Evolutionary conservation across 2,329 filamentous ascomycete genomes (phyloP).

Genomic region (Sclerotinia nivalis): DNA sequence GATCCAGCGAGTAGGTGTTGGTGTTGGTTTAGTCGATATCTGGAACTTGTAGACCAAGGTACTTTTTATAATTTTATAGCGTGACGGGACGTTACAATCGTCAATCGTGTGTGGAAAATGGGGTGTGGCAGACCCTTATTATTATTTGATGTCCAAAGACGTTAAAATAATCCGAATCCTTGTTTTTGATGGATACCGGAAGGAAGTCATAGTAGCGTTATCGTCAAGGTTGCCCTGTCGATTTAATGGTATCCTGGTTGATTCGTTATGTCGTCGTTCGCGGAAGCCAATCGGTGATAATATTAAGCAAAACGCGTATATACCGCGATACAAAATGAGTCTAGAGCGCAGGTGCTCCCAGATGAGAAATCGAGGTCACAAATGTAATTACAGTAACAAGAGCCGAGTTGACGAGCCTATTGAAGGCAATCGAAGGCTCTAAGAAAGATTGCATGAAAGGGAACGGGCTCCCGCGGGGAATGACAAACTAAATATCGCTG

Average conservation of each 20-base stretch:
- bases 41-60: conserved; percentile 14
- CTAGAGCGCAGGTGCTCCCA: conserved; percentile 15
- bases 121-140: conserved; percentile 17
- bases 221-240: conserved; percentile 43
- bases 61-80: conserved; percentile 24
- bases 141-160: conserved; percentile 23
- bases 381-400: conserved; percentile 23
- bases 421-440: neutral
- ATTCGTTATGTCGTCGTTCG: conserved; percentile 34
- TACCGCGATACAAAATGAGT: conserved; percentile 19
- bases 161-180: conserved; percentile 23
- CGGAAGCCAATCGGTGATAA: conserved; percentile 28
- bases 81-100: conserved; percentile 23
- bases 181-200: conserved; percentile 23
- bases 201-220: conserved; percentile 40
- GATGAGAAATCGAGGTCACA: conserved; percentile 11
- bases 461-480: conserved; percentile 6
- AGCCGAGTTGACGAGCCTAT: conserved; percentile 13
- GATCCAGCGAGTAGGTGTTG: conserved; percentile 16
- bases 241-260: conserved; percentile 41
- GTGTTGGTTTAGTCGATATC: conserved; percentile 10
- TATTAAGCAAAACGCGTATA: conserved; percentile 22
- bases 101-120: conserved; percentile 20
- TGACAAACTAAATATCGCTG: conserved; percentile 29
- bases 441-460: conserved; percentile 5